phyloP scores from a whole-genome alignment of 208 protist genomes.

The Crithidia thermophila region DNA sequence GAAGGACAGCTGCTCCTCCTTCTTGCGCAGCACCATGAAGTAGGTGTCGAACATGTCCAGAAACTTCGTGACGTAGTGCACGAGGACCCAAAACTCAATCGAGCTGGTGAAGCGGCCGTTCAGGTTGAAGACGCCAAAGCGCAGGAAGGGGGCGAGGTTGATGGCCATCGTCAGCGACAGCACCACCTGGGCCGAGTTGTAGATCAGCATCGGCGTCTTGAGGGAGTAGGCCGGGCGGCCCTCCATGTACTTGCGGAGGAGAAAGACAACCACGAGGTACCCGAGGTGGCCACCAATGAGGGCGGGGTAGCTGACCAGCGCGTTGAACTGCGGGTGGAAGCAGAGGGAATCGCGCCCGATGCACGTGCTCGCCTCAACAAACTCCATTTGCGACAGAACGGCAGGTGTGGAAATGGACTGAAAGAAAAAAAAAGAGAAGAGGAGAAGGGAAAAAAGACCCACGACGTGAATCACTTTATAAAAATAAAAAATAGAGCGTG shows the following conservation, averaged over 20 bases:
- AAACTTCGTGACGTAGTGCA: slow-evolving; percentile 91
- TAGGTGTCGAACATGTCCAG: slow-evolving; percentile 91
- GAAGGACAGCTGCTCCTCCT: slow-evolving; percentile 86
- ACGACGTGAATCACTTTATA: too few species aligned
- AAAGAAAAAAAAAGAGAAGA: not conserved
- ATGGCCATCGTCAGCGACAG: slow-evolving; percentile 84
- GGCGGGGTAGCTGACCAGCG: slow-evolving; percentile 56
- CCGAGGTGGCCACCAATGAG: slow-evolving; percentile 54
- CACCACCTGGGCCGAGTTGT: slow-evolving; percentile 83
- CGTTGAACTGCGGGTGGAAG: slow-evolving; percentile 67
- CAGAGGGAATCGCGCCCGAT: slow-evolving; percentile 59
- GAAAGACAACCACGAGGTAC: slow-evolving; percentile 70
- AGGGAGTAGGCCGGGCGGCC: slow-evolving; percentile 41
- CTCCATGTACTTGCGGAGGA: slow-evolving; percentile 60
- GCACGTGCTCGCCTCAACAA: slow-evolving; percentile 28
- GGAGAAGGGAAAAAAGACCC: too few species aligned
- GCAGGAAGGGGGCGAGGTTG: slow-evolving; percentile 49
- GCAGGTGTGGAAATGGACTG: too few species aligned
- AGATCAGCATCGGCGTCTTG: slow-evolving; percentile 74
- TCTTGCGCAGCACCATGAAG: slow-evolving; percentile 91
- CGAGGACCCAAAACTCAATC: slow-evolving; percentile 86
- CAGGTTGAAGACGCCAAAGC: slow-evolving; percentile 75
- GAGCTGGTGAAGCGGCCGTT: slow-evolving; percentile 62
- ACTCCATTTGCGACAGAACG: slow-evolving; percentile 11
- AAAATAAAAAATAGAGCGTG: too few species aligned